Base-by-base conservation (phyloP, 257 asterid genomes). In the Solanum pimpinellifolium region DNA sequence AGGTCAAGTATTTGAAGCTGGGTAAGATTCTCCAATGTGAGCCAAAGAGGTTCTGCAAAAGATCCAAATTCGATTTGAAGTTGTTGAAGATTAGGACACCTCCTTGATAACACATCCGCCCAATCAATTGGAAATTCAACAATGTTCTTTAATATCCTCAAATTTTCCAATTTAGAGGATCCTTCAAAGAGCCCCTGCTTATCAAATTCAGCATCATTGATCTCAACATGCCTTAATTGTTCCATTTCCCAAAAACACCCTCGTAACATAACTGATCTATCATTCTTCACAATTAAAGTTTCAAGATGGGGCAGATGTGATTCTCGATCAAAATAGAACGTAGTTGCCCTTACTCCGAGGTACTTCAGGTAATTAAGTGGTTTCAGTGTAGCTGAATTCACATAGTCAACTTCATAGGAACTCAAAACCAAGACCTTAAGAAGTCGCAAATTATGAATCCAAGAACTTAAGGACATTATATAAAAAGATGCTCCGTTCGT, bases 341-440 rank as follows among this genome's bases (percentile, higher is more conserved):
- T 0, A 0, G 0, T 0, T 23, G 60, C 4, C 1, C 0, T 0
- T 7, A 41, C 60, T 76, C 37, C 13, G 0, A 76, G 83, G 60
- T n/a, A 76, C 60, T 76, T n/a, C 13, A 76, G 60, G 14, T n/a
- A 8, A 44, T n/a, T 42, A n/a, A 42, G 37, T n/a, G 62, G 37
- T 6, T 7, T 27, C 4, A 77, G 14, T n/a, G 62, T 77, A 13
- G n/a, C n/a, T n/a, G n/a, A 33, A 33, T 33, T 3, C 35, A 33
- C 35, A 33, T 33, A 33, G 35, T 33, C 0, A 3, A 33, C 35
- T 0, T 33, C 35, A 33, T 33, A 0, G 35, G 2, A 42, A 77
- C 9, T 7, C 62, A 77, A 42, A 76, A 42, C 62, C 83, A 77
- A 77, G 37, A 42, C 83, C 39, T n/a, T 77, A 42, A 77, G 14